Conservation (phyloP, 148 eudicot species). For the Chenopodium suecicum region DNA sequence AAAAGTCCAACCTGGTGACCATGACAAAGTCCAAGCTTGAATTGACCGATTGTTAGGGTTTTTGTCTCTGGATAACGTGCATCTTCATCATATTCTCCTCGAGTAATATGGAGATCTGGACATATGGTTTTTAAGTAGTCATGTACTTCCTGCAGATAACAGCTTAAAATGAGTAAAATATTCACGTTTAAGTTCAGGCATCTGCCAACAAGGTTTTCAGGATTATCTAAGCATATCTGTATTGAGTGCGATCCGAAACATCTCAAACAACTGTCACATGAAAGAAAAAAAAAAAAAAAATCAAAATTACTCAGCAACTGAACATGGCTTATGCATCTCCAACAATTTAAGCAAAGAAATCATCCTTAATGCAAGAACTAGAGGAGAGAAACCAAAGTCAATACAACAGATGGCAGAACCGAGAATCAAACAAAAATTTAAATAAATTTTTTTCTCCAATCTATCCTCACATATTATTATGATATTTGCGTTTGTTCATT, state of each 20-base stretch:
- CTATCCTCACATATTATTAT: no score
- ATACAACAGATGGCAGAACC: not conserved
- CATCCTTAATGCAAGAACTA: not conserved
- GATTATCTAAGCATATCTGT: not conserved
- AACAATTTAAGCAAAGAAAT: not conserved
- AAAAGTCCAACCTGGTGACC: slow-evolving; percentile 82
- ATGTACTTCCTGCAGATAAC: slow-evolving; percentile 76
- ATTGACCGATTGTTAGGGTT: slow-evolving; percentile 91
- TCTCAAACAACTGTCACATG: not conserved
- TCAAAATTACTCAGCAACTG: not conserved
- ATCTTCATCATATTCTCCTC: slow-evolving; percentile 97
- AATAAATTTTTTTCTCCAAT: no score
- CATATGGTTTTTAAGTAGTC: slow-evolving; percentile 90
- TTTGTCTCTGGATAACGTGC: slow-evolving; percentile 92
- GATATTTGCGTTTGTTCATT: not conserved
- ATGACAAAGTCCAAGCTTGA: slow-evolving; percentile 96
- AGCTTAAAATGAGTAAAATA: not conserved
- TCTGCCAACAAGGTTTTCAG: not conserved
- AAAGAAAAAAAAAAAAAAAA: not conserved
- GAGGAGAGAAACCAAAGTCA: not conserved
- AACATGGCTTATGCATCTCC: not conserved
- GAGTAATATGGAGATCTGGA: slow-evolving; percentile 74
- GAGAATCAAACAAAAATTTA: not conserved
- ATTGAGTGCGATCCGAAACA: not conserved
- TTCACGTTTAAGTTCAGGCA: not conserved